Evolutionary conservation across 2,329 filamentous ascomycete species (phyloP).

Genomic region (Alternaria burnsii): DNA sequence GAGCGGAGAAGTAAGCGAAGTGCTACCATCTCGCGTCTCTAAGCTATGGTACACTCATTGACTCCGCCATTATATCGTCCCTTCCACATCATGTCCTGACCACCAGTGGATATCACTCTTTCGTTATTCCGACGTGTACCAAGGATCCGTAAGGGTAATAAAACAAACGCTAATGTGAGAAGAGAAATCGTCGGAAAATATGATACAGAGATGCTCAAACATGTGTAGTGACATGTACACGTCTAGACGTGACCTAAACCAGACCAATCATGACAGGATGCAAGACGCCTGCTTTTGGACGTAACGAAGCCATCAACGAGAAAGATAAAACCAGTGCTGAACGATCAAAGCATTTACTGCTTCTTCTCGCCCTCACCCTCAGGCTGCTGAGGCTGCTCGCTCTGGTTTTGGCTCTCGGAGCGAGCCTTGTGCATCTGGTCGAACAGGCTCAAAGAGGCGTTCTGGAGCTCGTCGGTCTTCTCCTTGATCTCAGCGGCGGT

Average conservation of each 20-base stretch:
- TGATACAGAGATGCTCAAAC: slow-evolving; percentile 44
- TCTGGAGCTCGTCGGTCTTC: slow-evolving; percentile 98
- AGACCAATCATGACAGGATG: slow-evolving; percentile 43
- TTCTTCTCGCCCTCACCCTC: slow-evolving; percentile 77
- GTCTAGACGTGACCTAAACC: slow-evolving; percentile 43
- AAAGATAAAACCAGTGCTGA: slow-evolving; percentile 32
- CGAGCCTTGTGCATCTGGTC: slow-evolving; percentile 99
- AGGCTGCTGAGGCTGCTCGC: slow-evolving; percentile 54
- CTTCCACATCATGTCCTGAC: slow-evolving; percentile 28
- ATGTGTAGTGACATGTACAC: slow-evolving; percentile 41
- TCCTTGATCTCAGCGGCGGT: slow-evolving; percentile 95
- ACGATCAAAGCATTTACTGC: slow-evolving; percentile 56
- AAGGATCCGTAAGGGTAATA: slow-evolving; percentile 37
- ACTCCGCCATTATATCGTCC: slow-evolving; percentile 27
- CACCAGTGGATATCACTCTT: slow-evolving; percentile 32
- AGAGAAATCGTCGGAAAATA: slow-evolving; percentile 46
- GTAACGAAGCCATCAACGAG: slow-evolving; percentile 30
- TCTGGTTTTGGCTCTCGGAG: slow-evolving; percentile 63
- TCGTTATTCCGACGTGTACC: slow-evolving; percentile 34
- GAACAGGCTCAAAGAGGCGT: slow-evolving; percentile 93
- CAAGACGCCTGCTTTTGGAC: slow-evolving; percentile 52
- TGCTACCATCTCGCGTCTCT: slow-evolving; percentile 43
- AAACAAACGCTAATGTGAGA: slow-evolving; percentile 42
- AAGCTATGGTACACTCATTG: slow-evolving; percentile 40
- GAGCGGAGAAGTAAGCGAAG: slow-evolving; percentile 44